Evolutionary conservation across 495 filamentous ascomycete genomes (phyloP), one percentile per base, ranked within the genome.

Genomic region (Barbatosphaeria neglecta): DNA sequence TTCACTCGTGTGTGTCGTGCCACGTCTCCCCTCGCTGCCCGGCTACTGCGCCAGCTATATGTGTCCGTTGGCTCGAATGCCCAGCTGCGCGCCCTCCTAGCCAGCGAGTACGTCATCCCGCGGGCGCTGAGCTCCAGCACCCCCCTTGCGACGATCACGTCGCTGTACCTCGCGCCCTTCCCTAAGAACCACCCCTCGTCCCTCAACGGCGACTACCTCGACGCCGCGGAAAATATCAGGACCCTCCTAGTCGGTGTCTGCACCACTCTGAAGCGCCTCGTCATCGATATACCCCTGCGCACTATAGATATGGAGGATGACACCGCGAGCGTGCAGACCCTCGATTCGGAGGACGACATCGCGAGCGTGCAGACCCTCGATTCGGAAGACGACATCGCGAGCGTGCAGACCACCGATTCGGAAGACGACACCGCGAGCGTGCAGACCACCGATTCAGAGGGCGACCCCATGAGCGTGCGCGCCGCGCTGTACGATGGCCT

Each of bases 401-500:
- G n/a, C n/a, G n/a, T n/a, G n/a, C n/a, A n/a, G n/a, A n/a, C n/a
- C n/a, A n/a, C n/a, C n/a, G n/a, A n/a, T n/a, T n/a, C n/a, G n/a
- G n/a, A n/a, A n/a, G n/a, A n/a, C n/a, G n/a, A n/a, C n/a, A n/a
- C n/a, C n/a, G n/a, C n/a, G n/a, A n/a, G n/a, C n/a, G n/a, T 53
- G 5, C 50, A 47, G 4, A 50, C 49, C 22, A 38, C 51, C n/a
- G 47, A 53, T 22, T 44, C 47, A 15, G 45, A 51, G 19, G 60
- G 59, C 20, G 45, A 54, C 13, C 25, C 46, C 13, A 22, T 48
- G 10, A 44, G 33, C 35, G 43, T 61, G 22, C 60, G 56, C 5
- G 45, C 33, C 4, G 48, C 51, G 1, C 49, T 63, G 22, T 51
- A 56, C n/a, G 47, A 53, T 4, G 59, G 59, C 1, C 66, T 66